These are phyloP conservation scores for Lecanosticta acicola DNA, from an alignment of 2,329 filamentous ascomycete species.

Conservation along the genomic window DNA sequence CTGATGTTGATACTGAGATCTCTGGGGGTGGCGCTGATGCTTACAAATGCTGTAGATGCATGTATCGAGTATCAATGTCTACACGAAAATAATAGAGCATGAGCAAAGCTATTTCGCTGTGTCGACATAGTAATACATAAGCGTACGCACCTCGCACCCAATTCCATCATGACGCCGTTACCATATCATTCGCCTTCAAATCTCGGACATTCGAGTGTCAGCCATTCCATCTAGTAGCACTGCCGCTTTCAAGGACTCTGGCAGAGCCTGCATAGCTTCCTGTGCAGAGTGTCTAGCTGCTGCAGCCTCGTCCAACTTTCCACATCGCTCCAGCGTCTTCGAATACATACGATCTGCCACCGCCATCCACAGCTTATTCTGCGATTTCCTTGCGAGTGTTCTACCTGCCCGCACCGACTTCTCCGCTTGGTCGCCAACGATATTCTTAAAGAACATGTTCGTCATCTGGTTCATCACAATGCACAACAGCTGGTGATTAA, in stretches of 20 bases:
- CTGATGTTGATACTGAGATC: too few species aligned
- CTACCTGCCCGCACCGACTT: constrained; percentile 47
- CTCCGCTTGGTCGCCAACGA: constrained; percentile 59
- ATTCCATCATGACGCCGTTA: too few species aligned
- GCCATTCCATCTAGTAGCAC: constrained; percentile 5
- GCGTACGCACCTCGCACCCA: constrained; percentile 7
- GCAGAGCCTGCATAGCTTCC: constrained; percentile 19
- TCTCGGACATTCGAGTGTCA: background rate
- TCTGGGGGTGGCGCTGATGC: too few species aligned
- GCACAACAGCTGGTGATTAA: constrained; percentile 74
- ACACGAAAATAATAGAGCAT: too few species aligned
- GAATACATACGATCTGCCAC: constrained; percentile 75
- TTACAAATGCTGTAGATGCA: too few species aligned
- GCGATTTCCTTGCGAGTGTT: constrained; percentile 50
- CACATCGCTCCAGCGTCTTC: constrained; percentile 67
- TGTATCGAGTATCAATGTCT: too few species aligned
- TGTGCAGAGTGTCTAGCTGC: constrained; percentile 19
- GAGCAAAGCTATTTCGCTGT: too few species aligned
- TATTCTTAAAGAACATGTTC: constrained; percentile 71
- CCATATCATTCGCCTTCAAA: too few species aligned
- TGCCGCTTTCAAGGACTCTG: constrained; percentile 13
- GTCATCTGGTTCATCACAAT: constrained; percentile 84
- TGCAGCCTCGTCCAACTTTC: constrained; percentile 35
- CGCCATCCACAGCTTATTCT: constrained; percentile 40
- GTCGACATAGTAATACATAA: too few species aligned